Base-by-base conservation (phyloP, 441 rosid genomes). In the Bocquillonia castaneifolia region DNA sequence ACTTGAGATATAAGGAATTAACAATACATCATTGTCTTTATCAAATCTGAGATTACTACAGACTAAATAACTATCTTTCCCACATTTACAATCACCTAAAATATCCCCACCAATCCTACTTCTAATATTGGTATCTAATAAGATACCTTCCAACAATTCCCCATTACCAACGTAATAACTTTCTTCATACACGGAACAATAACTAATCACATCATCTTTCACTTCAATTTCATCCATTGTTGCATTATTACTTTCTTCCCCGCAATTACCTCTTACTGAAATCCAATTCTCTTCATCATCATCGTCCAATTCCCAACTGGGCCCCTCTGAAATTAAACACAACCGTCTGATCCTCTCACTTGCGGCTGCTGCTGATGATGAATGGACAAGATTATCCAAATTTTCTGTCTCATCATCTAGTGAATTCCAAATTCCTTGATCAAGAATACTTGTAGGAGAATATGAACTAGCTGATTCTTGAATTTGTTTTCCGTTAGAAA, bases 381-480 rank as follows among this genome's bases (percentile, higher is more conserved):
- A 36, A 34, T 54, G 79, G 55, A 42, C 70, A 63, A 22, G 55
- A 45, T 51, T 48, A 31, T n/a, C 66, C 34, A 52, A 22, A 32
- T 69, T 63, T 25, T 63, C 84, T 10, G 85, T 56, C 42, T 66
- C 70, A 18, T 83, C 85, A 45, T 84, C 89, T 76, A 79, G 53
- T 13, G 90, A 82, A 40, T 69, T 73, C 97, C 97, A 91, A 52
- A 83, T 74, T 17, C 68, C 74, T 65, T 80, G 87, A 70, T 91
- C 95, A 58, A 86, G 83, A 68, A 87, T 78, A 55, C 93, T 84
- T 36, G 95, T 91, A 40, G 97, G 97, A 62, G 95, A 88, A 61
- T 48, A 3, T 42, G 78, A 66, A 52, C 70, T 7, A 6, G n/a
- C 75, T 47, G 79, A 68, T 64, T 62, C 75, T 64, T 74, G 71